These are phyloP conservation scores for Populus hybrid DNA, from an alignment of 441 rosid genomes.

Conservation along the genomic window DNA sequence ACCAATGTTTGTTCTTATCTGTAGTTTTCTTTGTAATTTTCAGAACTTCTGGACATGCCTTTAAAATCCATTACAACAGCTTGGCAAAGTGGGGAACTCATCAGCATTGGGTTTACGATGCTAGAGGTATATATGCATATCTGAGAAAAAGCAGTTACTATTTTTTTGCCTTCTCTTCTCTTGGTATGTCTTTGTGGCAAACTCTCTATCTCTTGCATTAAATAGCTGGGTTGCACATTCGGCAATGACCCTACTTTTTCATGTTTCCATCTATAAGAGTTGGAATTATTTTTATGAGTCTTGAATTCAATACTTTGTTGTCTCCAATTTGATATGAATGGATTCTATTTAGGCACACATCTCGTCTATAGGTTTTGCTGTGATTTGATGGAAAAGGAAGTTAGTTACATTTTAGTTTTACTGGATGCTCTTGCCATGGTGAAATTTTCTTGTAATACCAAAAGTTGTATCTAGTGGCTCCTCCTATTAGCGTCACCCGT, in stretches of 20 bases:
- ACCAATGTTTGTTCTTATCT: neutral
- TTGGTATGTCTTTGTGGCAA: neutral
- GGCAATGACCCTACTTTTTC: neutral
- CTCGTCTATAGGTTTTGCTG: neutral
- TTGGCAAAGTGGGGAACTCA: constrained; percentile 88
- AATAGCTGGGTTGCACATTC: too few relatives aligned
- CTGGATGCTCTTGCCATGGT: neutral
- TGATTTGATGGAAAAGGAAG: neutral
- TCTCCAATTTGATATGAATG: neutral
- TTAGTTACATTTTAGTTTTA: neutral
- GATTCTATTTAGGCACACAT: neutral
- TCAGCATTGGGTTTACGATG: constrained; percentile 60
- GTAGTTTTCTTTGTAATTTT: constrained; percentile 12
- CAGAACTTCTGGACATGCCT: constrained; percentile 94
- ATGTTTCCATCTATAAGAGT: neutral
- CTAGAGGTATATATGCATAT: constrained; percentile 54
- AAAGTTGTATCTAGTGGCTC: neutral
- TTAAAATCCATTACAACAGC: constrained; percentile 69
- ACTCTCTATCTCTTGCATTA: too few relatives aligned
- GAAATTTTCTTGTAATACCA: neutral
- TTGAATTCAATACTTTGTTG: neutral
- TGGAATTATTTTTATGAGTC: neutral
- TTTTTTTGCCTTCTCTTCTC: neutral
- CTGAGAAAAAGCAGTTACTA: neutral
- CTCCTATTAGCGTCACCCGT: neutral